Evolutionary conservation across 1,284 basidiomycete genomes (phyloP).

Genomic region (Sporisorium scitamineum): DNA sequence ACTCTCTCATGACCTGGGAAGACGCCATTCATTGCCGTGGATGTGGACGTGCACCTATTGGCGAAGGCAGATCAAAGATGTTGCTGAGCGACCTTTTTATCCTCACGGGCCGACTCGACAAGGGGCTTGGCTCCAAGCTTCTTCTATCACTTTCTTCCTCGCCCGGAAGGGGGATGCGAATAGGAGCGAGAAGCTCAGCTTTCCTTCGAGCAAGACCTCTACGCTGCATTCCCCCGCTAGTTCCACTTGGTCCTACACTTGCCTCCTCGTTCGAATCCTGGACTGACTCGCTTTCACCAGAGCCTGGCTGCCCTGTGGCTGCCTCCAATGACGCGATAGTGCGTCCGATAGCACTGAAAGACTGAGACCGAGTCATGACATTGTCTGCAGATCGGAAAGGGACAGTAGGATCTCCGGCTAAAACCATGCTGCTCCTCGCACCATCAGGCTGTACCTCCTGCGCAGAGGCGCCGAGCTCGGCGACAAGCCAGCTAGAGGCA

Average conservation of each 20-base stretch:
- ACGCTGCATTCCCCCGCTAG: not conserved
- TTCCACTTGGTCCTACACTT: not conserved
- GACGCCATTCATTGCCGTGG: not conserved
- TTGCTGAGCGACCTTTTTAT: constrained; percentile 28
- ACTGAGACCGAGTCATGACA: constrained; percentile 5
- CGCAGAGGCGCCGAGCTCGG: not conserved
- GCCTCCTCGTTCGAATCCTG: not conserved
- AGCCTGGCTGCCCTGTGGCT: not conserved
- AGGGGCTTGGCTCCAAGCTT: not conserved
- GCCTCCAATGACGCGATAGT: not conserved
- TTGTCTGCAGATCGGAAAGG: not conserved
- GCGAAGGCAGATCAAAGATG: constrained; percentile 22
- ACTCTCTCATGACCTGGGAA: not conserved
- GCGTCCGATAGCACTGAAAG: not conserved
- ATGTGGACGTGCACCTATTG: not conserved
- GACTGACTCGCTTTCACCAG: not conserved
- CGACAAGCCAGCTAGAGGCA: constrained; percentile 6
- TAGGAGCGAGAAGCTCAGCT: not conserved
- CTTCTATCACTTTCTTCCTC: not conserved
- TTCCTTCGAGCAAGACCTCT: not conserved
- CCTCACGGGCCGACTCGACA: not conserved
- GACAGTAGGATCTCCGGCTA: not conserved
- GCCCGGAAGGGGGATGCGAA: not conserved
- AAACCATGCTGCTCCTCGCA: not conserved
- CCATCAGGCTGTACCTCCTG: not conserved